Base-by-base conservation (phyloP, 164 flowering plant genomes). In the Annona squamosa region DNA sequence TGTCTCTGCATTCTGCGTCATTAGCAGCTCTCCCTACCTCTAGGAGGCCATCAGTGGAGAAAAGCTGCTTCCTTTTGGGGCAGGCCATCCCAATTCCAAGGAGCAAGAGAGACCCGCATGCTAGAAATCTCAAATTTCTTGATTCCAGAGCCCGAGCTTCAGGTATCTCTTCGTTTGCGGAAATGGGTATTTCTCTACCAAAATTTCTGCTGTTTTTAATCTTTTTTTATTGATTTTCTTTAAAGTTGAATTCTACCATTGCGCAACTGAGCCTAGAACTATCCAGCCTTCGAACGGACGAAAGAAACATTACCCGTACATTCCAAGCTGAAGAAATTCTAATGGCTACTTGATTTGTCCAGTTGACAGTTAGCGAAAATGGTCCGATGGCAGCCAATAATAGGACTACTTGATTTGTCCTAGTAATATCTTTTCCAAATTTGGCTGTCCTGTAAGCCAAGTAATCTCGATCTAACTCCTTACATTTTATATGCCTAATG, bases 71-170 rank as follows among this genome's bases (percentile, higher is more conserved):
- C 67, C 63, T 80, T 3, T 71, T 71, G 74, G 79, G 74, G 46
- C 89, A 78, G 44, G 2, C 68, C 63, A 72, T 82, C 76, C 76
- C 67, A 41, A 63, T 81, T 12, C 74, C 80, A 59, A 67, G 13
- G 72, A 69, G 43, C 10, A 80, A 63, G 82, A 82, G 64, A 10
- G 68, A 67, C 82, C 81, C 85, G 69, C 63, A 63, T 71, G 65
- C 75, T 72, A 80, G 81, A 77, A 86, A 75, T 81, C 79, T 81
- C 77, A 80, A 67, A 62, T 68, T 81, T 61, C 67, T 74, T 77
- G 79, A 78, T 77, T 76, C 74, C 77, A 84, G 80, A 68, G 84
- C 83, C 77, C 89, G 77, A 74, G 75, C 88, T 75, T 81, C 88
- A 75, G 91, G 93, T 91, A 79, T 63, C 7, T 3, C 18, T 19